These are phyloP conservation scores for Schizosaccharomyces osmophilus DNA, from an alignment of 805 yeast genomes.

Conservation along the genomic window DNA sequence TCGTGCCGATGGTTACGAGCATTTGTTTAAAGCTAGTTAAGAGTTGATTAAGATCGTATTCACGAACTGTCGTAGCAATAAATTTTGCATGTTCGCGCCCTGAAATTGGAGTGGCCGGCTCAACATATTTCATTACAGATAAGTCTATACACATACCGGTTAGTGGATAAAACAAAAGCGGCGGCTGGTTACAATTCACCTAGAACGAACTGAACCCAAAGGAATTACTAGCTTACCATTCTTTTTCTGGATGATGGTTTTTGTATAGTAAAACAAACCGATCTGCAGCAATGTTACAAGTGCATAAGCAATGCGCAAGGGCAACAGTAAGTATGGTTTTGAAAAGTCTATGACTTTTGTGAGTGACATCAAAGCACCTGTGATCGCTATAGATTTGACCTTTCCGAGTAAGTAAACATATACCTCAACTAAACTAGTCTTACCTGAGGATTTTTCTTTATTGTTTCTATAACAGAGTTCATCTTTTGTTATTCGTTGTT, in stretches of 20 bases:
- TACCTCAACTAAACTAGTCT: background rate
- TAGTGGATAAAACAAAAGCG: background rate
- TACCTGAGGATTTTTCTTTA: background rate
- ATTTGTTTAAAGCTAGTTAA: constrained; percentile 30
- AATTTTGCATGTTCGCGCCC: constrained; percentile 52
- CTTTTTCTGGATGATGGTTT: background rate
- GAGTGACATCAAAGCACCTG: background rate
- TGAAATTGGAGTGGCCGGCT: constrained; percentile 56
- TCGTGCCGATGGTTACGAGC: constrained; percentile 79
- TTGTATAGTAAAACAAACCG: background rate
- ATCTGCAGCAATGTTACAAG: background rate
- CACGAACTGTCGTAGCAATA: constrained; percentile 77
- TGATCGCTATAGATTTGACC: background rate
- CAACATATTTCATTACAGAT: constrained; percentile 25
- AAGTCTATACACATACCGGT: background rate
- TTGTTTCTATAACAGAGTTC: background rate
- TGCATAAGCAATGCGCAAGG: background rate
- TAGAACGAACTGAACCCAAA: background rate
- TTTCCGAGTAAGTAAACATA: background rate
- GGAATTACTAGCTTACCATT: background rate
- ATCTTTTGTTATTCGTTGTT: background rate
- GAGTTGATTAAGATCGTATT: constrained; percentile 37
- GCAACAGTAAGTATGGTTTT: background rate
- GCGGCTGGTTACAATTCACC: background rate
- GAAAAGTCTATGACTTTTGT: background rate